Evolutionary conservation across 176 grass and related monocot species (phyloP).

Genomic region (Thinopyrum elongatum): DNA sequence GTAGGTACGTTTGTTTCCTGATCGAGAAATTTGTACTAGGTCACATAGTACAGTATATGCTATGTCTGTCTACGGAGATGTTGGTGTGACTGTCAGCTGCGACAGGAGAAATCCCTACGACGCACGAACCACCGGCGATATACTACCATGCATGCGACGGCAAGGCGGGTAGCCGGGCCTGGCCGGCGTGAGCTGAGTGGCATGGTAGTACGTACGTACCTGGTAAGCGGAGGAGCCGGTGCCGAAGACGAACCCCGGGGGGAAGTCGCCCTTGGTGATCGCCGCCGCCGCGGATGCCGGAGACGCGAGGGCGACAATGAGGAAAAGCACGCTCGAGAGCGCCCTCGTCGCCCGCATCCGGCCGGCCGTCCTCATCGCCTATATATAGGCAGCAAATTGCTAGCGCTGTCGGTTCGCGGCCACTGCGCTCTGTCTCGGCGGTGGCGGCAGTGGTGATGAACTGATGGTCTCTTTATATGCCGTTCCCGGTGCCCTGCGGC

Average conservation of each 20-base stretch:
- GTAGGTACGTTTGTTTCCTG: too few relatives aligned
- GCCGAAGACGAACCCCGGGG: slow-evolving; percentile 61
- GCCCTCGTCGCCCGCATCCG: neutral
- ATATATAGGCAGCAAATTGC: neutral
- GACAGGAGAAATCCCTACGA: too few relatives aligned
- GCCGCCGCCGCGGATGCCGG: neutral
- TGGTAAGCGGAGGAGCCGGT: slow-evolving; percentile 79
- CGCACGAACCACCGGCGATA: neutral
- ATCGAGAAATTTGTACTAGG: too few relatives aligned
- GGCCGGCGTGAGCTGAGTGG: too few relatives aligned
- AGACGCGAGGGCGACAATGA: neutral
- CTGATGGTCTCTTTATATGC: too few relatives aligned
- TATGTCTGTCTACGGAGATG: too few relatives aligned
- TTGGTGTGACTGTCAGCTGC: too few relatives aligned
- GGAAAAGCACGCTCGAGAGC: neutral
- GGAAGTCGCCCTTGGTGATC: slow-evolving; percentile 59
- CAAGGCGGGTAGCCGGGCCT: too few relatives aligned
- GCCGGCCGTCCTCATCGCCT: neutral
- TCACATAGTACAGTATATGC: too few relatives aligned
- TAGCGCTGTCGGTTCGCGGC: neutral
- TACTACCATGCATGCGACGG: too few relatives aligned
- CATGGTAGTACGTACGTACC: slow-evolving; percentile 12
- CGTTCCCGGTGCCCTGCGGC: too few relatives aligned
- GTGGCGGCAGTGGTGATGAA: neutral
- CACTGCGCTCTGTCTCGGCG: neutral